Percentiles rank a stretch among this genome's conserved stretches.
Conservation (phyloP, 2,329 filamentous ascomycete genomes). For the Claviceps purpurea region DNA sequence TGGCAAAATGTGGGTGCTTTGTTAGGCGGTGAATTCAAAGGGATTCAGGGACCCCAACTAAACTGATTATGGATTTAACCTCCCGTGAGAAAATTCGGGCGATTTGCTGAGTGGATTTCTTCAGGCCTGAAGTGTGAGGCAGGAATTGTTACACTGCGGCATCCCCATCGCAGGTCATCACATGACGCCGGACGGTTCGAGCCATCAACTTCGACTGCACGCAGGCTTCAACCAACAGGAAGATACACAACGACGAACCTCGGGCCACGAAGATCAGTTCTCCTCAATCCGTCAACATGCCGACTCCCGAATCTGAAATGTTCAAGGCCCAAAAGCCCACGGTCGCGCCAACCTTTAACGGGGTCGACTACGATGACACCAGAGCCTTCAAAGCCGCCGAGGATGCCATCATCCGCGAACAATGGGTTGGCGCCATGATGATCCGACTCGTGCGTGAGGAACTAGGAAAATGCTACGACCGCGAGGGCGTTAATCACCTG, state of each 20-base stretch:
- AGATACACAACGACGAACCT: neutral
- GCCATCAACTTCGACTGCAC: neutral
- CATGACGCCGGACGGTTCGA: neutral
- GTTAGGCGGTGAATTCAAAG: constrained; percentile 21
- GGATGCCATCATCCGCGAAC: constrained; percentile 69
- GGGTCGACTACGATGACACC: constrained; percentile 77
- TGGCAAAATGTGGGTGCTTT: constrained; percentile 19
- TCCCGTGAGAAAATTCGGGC: no score
- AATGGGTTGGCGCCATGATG: constrained; percentile 89
- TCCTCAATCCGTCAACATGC: constrained; percentile 38
- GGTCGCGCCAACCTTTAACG: constrained; percentile 71
- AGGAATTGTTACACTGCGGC: neutral
- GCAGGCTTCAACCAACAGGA: neutral
- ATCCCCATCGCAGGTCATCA: no score
- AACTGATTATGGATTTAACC: no score
- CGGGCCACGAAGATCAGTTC: neutral
- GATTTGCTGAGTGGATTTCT: no score
- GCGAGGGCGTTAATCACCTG: constrained; percentile 74
- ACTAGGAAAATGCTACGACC: constrained; percentile 73
- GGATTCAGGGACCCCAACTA: no score
- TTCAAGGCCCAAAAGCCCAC: constrained; percentile 77
- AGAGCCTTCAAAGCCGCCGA: constrained; percentile 69
- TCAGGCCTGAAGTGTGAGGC: constrained; percentile 16
- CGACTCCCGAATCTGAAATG: constrained; percentile 67
- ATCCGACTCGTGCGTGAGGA: constrained; percentile 69